Conservation (phyloP, 1,284 basidiomycete genomes). For the Trichosporon coremiiforme region DNA sequence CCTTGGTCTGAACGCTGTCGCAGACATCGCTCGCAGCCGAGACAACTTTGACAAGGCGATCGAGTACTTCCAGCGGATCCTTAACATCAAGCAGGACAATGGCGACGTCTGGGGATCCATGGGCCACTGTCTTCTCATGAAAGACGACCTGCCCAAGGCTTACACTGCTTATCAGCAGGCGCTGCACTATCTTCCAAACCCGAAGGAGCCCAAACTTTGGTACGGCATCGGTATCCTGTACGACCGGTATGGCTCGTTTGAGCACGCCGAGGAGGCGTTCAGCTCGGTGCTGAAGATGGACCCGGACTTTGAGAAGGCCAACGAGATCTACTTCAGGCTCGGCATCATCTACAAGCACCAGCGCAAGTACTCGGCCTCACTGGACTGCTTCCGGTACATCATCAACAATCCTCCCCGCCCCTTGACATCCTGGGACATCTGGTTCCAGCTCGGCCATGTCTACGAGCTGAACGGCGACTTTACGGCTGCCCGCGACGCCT, state of each 20-base stretch:
- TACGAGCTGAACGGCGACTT: slow-evolving; percentile 66
- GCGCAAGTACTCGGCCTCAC: slow-evolving; percentile 80
- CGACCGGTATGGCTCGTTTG: slow-evolving; percentile 95
- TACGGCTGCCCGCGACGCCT: slow-evolving; percentile 81
- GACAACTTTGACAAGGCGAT: slow-evolving; percentile 67
- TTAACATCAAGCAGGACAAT: slow-evolving; percentile 84
- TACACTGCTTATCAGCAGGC: slow-evolving; percentile 99
- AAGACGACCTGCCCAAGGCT: slow-evolving; percentile 97
- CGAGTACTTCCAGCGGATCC: slow-evolving; percentile 90
- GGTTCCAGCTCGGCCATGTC: slow-evolving; percentile 99
- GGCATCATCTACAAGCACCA: slow-evolving; percentile 99
- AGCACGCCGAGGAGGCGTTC: slow-evolving; percentile 98
- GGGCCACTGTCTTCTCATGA: slow-evolving; percentile 98
- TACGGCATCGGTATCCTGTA: slow-evolving; percentile 99
- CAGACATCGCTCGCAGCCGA: slow-evolving; percentile 63
- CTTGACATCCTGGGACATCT: slow-evolving; percentile 95
- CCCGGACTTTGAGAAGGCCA: slow-evolving; percentile 97
- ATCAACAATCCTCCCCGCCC: slow-evolving; percentile 92
- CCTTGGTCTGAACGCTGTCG: slow-evolving; percentile 83
- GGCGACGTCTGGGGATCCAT: slow-evolving; percentile 94
- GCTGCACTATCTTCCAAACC: slow-evolving; percentile 90
- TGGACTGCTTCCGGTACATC: slow-evolving; percentile 93
- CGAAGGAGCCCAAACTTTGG: slow-evolving; percentile 99
- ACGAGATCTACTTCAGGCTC: slow-evolving; percentile 96
- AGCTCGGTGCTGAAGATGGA: slow-evolving; percentile 96